phyloP scores from a whole-genome alignment of 495 filamentous ascomycete species.

The Cetradonia linearis region DNA sequence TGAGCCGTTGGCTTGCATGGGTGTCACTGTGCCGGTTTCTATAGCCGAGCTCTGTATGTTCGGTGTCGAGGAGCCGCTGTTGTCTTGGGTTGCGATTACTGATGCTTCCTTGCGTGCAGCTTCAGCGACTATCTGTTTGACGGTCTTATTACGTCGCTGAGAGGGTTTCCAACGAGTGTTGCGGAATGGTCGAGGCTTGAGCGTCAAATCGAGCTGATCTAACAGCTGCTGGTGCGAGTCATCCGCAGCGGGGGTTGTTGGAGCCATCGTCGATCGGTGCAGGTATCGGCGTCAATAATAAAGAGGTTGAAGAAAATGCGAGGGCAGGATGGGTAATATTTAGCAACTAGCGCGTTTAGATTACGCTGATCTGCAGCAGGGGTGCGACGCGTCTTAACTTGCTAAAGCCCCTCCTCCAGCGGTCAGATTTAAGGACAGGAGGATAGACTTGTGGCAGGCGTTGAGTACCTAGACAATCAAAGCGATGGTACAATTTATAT shows the following conservation, averaged over 20 bases:
- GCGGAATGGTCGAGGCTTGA: slow-evolving; percentile 74
- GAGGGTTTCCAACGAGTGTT: slow-evolving; percentile 81
- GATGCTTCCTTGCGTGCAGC: slow-evolving; percentile 74
- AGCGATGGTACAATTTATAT: slow-evolving; percentile 10
- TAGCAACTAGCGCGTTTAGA: neutral
- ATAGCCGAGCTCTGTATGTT: slow-evolving; percentile 38
- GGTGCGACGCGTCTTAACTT: neutral
- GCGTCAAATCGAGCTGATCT: slow-evolving; percentile 77
- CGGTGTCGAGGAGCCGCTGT: slow-evolving; percentile 71
- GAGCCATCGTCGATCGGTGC: slow-evolving; percentile 32
- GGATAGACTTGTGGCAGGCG: neutral
- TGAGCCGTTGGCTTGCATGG: slow-evolving; percentile 38
- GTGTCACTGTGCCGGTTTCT: slow-evolving; percentile 47
- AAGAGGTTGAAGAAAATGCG: neutral
- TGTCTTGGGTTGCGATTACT: slow-evolving; percentile 66
- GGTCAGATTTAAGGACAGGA: neutral
- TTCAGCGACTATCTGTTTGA: slow-evolving; percentile 94
- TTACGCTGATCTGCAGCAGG: slow-evolving; percentile 1
- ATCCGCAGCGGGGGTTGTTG: slow-evolving; percentile 36
- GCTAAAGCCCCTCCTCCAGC: neutral
- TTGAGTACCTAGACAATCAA: neutral
- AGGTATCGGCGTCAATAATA: neutral
- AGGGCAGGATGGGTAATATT: neutral
- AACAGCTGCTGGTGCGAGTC: slow-evolving; percentile 53
- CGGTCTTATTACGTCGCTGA: slow-evolving; percentile 92